Evolutionary conservation across 768 basidiomycete genomes (phyloP).

Genomic region (Termitomyces sp.): DNA sequence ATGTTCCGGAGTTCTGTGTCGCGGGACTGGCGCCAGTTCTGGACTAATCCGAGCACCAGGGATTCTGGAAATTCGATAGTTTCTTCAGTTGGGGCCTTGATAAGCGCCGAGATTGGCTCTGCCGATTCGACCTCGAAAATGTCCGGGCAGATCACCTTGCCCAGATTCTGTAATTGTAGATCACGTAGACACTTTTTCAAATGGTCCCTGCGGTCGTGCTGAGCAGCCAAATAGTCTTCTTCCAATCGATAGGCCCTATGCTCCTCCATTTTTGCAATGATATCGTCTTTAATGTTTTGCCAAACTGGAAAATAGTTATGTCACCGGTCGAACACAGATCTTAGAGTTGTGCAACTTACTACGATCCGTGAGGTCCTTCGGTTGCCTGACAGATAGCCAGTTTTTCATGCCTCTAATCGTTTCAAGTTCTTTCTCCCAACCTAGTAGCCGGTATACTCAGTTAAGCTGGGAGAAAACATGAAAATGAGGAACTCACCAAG

Average conservation of each 20-base stretch:
- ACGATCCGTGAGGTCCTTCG: slow-evolving; percentile 7
- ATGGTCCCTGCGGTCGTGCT: fast-evolving
- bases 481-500: background rate
- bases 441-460: background rate
- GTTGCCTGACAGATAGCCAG: background rate
- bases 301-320: background rate
- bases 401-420: background rate
- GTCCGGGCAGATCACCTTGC: background rate
- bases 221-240: background rate
- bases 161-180: background rate
- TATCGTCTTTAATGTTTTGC: background rate
- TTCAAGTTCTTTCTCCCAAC: background rate
- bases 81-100: background rate
- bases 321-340: background rate
- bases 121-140: background rate
- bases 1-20: background rate
- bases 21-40: background rate
- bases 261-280: background rate
- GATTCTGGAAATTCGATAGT: background rate
- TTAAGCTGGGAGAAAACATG: background rate
- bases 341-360: background rate
- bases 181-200: background rate
- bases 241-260: background rate
- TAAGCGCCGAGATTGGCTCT: background rate
- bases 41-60: background rate